These are phyloP conservation scores for Trichophyton mentagrophytes DNA, from an alignment of 2,329 filamentous ascomycete species.

Conservation along the genomic window DNA sequence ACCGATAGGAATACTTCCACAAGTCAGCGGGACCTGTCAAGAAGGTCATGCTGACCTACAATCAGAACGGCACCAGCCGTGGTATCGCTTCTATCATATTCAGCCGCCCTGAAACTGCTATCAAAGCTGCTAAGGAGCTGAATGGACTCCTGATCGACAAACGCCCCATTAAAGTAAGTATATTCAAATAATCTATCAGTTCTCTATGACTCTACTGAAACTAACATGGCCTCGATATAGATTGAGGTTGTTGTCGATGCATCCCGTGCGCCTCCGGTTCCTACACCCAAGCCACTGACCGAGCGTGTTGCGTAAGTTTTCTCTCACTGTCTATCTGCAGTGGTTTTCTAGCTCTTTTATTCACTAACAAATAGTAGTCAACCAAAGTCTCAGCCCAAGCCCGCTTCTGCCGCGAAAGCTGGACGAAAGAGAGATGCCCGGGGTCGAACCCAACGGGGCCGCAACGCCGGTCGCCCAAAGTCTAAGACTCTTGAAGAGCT, in stretches of 20 bases:
- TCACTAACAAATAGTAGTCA: slow-evolving; percentile 28
- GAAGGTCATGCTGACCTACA: slow-evolving; percentile 82
- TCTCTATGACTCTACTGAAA: slow-evolving; percentile 10
- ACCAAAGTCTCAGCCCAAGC: slow-evolving; percentile 66
- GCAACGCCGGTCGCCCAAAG: slow-evolving; percentile 54
- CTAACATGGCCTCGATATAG: slow-evolving; percentile 31
- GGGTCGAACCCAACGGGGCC: slow-evolving; percentile 41
- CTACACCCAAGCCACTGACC: slow-evolving; percentile 59
- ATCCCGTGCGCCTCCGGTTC: slow-evolving; percentile 53
- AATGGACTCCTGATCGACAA: slow-evolving; percentile 87
- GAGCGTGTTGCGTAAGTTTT: slow-evolving; percentile 63
- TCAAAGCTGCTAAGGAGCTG: slow-evolving; percentile 67
- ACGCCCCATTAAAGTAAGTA: slow-evolving; percentile 71
- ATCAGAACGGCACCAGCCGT: slow-evolving; percentile 79
- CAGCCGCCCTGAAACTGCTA: slow-evolving; percentile 63
- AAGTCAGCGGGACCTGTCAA: slow-evolving; percentile 82
- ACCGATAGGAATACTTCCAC: slow-evolving; percentile 85
- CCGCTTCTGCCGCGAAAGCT: slow-evolving; percentile 62
- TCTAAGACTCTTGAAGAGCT: slow-evolving; percentile 89
- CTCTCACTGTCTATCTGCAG: not conserved
- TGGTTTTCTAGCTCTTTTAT: not conserved
- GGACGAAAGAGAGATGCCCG: slow-evolving; percentile 35
- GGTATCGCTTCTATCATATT: slow-evolving; percentile 88
- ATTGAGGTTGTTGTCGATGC: slow-evolving; percentile 85
- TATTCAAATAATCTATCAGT: slow-evolving; percentile 1